phyloP scores from a whole-genome alignment of 2,329 filamentous ascomycete species.

The Pestalotiopsis fici region DNA sequence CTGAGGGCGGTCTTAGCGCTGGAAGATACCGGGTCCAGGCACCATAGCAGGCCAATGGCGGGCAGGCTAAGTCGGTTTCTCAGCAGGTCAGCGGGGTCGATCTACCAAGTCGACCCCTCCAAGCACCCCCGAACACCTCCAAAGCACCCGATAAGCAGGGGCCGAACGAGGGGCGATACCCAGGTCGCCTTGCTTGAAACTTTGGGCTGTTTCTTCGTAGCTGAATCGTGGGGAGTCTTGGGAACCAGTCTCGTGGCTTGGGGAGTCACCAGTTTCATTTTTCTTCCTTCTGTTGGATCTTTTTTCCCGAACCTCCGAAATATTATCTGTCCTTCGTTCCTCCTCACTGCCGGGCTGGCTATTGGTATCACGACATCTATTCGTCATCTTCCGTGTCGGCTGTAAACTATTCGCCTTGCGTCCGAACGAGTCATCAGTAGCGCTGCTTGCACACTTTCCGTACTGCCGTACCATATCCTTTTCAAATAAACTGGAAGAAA shows the following conservation, averaged over 20 bases:
- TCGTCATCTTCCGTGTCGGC: neutral
- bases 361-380: neutral
- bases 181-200: constrained; percentile 7
- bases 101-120: constrained; percentile 8
- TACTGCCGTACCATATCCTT: neutral
- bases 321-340: neutral
- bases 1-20: constrained; percentile 1
- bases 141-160: neutral
- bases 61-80: neutral
- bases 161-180: neutral
- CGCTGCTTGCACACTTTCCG: neutral
- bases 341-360: neutral
- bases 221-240: neutral
- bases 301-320: neutral
- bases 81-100: neutral
- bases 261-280: neutral
- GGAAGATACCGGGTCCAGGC: neutral
- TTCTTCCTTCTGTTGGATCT: neutral
- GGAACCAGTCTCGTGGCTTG: neutral
- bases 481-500: neutral
- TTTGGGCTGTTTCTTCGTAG: constrained; percentile 9
- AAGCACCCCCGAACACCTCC: neutral
- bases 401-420: neutral
- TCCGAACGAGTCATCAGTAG: neutral
- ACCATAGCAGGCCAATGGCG: constrained; percentile 1